phyloP scores from a whole-genome alignment of 2,329 filamentous ascomycete species.

The Talaromyces islandicus region DNA sequence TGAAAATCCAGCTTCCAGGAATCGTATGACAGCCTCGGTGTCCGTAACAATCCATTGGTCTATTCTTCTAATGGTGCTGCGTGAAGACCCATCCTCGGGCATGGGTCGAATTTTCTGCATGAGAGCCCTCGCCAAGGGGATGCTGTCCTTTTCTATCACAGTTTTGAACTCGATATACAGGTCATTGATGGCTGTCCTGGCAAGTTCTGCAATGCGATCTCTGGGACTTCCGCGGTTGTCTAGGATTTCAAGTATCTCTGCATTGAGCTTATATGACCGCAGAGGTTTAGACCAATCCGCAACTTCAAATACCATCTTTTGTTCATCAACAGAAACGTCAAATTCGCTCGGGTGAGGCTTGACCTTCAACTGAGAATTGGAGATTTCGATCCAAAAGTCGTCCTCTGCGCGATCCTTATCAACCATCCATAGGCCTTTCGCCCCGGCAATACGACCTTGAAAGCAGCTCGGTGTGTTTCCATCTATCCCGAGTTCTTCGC shows the following conservation, averaged over 20 bases:
- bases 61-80: slow-evolving; percentile 19
- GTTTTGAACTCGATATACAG: slow-evolving; percentile 30
- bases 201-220: slow-evolving; percentile 39
- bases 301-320: slow-evolving; percentile 53
- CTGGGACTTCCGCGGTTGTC: slow-evolving; percentile 45
- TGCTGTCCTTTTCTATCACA: slow-evolving; percentile 29
- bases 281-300: slow-evolving; percentile 42
- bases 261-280: slow-evolving; percentile 44
- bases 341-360: slow-evolving; percentile 33
- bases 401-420: slow-evolving; percentile 29
- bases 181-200: slow-evolving; percentile 28
- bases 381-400: slow-evolving; percentile 51
- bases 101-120: slow-evolving; percentile 27
- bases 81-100: slow-evolving; percentile 18
- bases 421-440: slow-evolving; percentile 58
- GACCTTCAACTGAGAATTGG: slow-evolving; percentile 54
- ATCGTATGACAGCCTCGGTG: slow-evolving; percentile 29
- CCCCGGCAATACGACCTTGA: slow-evolving; percentile 54
- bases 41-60: slow-evolving; percentile 32
- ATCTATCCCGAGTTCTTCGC: slow-evolving; percentile 35
- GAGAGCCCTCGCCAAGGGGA: slow-evolving; percentile 29
- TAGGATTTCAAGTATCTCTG: slow-evolving; percentile 52
- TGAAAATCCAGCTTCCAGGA: slow-evolving; percentile 43
- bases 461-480: slow-evolving; percentile 45
- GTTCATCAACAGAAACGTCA: slow-evolving; percentile 25